A percentile compares a stretch with the other conserved stretches of the same genome.
Evolutionary conservation across 1,284 basidiomycete genomes (phyloP).

Genomic region (Fistulina hepatica): DNA sequence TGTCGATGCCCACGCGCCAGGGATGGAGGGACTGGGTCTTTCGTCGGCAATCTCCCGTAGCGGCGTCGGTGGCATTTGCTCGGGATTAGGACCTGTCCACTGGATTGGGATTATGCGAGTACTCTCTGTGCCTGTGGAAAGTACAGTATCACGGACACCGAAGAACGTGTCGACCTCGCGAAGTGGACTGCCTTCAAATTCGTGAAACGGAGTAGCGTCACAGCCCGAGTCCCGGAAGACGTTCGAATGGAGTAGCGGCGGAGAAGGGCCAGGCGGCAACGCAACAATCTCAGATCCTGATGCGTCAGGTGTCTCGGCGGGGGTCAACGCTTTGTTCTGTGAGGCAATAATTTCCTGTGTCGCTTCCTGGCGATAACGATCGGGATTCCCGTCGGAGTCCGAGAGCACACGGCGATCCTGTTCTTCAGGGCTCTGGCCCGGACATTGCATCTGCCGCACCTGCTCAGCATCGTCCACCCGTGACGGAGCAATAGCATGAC

Average conservation of each 20-base stretch:
- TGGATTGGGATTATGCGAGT: slow-evolving; percentile 39
- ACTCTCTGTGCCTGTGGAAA: slow-evolving; percentile 35
- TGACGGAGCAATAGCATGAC: too few species aligned
- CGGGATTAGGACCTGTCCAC: slow-evolving; percentile 36
- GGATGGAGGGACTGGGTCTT: slow-evolving; percentile 25
- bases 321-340: background rate
- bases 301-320: background rate
- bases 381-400: background rate
- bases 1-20: slow-evolving; percentile 35
- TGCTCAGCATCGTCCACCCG: background rate
- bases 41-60: slow-evolving; percentile 20
- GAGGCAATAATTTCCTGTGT: too few species aligned
- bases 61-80: slow-evolving; percentile 16
- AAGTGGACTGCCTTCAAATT: too few species aligned
- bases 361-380: slow-evolving; percentile 9
- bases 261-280: slow-evolving; percentile 6
- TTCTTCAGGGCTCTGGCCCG: background rate
- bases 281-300: background rate
- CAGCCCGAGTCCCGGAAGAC: slow-evolving; percentile 45
- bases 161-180: too few species aligned
- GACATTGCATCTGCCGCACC: background rate
- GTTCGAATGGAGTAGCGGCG: slow-evolving; percentile 31
- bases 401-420: background rate
- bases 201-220: too few species aligned
- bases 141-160: too few species aligned